Evolutionary conservation across 176 grass and related monocot genomes (phyloP).

Genomic region (Carex parvula): DNA sequence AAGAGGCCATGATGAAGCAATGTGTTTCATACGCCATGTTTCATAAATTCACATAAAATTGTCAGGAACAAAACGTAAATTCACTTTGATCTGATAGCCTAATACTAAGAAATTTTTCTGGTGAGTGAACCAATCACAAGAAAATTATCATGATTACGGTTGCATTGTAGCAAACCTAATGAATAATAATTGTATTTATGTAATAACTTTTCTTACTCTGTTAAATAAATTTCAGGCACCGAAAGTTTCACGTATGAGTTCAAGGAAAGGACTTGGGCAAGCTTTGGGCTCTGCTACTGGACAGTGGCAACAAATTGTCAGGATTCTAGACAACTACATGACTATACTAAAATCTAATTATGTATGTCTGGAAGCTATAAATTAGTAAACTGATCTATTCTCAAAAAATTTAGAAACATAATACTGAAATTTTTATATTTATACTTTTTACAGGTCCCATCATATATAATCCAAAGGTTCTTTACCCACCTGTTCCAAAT

Average conservation of each 20-base stretch:
- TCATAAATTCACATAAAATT: neutral
- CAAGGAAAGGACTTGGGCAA: constrained; percentile 20
- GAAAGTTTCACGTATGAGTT: constrained; percentile 14
- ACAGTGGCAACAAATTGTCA: constrained; percentile 58
- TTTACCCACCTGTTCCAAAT: constrained; percentile 80
- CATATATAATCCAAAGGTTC: constrained; percentile 69
- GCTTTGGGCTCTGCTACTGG: constrained; percentile 23
- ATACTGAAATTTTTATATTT: constrained; percentile 2
- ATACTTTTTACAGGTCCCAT: constrained; percentile 57
- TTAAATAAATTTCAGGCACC: constrained; percentile 17
- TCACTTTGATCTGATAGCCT: no score
- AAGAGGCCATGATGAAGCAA: neutral
- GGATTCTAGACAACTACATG: constrained; percentile 49
- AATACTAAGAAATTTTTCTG: no score
- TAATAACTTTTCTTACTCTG: neutral
- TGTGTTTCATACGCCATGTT: neutral
- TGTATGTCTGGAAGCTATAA: constrained; percentile 36
- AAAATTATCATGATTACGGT: neutral
- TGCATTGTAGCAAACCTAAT: neutral
- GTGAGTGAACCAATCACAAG: no score
- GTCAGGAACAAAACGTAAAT: no score
- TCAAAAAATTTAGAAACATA: neutral
- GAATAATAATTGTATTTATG: neutral
- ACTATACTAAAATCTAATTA: constrained; percentile 51
- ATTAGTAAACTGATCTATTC: neutral